Base-by-base conservation (phyloP, 2,329 filamentous ascomycete genomes). In the Lecanicillium sp. region DNA sequence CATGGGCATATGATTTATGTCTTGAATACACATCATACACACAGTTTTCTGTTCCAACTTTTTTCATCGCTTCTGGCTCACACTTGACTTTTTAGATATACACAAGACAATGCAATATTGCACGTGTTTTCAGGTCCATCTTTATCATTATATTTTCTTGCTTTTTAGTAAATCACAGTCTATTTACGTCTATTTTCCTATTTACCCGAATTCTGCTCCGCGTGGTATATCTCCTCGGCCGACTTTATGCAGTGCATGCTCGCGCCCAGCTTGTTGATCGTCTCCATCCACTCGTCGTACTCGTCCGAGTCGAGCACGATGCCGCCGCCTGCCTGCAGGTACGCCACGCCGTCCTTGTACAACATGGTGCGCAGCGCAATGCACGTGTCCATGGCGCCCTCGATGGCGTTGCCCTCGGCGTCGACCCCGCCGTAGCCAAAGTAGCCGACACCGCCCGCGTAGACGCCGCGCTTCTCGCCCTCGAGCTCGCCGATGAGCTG, bases 401-500 rank as follows among this genome's bases (percentile, higher is more conserved):
- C 86, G 10, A 75, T 72, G 48, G 80, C 73, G 43, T 73, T 44
- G 0, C 84, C 86, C 35, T 83, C 74, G 7, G 72, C 68, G 41
- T 84, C 80, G 38, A 91, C 78, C 44, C 78, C 79, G 52, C 83
- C 81, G 62, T 95, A 97, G 9, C 91, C 91, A 67, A 96, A 98
- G 70, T 96, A 98, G 2, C 93, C 93, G 0, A 96, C 91, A 0
- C 93, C 93, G 23, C 93, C 93, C 8, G 93, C 93, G 62, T 98
- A 98, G 32, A 97, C 82, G 33, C 93, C 91, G 47, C 93, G 78
- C 75, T 96, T 96, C 76, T 98, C 93, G 55, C 79, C 74, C 70
- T 98, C 93, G 39, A 97, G 72, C 70, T 97, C 91, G 39, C 87
- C 90, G 59, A 98, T 98, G 52, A 98, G 74, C 69, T 96, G 87